phyloP scores from a whole-genome alignment of 768 basidiomycete species.

The Cantharellus anzutake region DNA sequence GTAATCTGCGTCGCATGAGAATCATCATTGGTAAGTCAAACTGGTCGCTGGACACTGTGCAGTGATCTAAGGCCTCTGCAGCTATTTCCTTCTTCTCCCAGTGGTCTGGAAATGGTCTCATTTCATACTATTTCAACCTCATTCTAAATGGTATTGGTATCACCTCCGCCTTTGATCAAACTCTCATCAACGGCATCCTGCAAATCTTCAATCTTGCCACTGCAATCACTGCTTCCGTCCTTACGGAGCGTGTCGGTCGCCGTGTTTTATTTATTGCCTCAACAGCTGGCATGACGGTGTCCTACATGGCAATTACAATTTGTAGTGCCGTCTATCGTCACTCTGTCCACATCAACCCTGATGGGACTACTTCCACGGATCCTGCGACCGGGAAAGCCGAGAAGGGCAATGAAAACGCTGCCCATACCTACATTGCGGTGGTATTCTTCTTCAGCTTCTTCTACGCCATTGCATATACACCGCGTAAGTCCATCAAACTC shows the following conservation, averaged over 20 bases:
- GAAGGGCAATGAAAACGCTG: conserved; percentile 1
- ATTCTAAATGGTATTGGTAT: conserved; percentile 6
- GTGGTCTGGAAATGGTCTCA: no score
- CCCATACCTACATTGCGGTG: conserved; percentile 4
- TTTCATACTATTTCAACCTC: neutral
- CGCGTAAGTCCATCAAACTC: no score
- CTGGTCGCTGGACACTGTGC: conserved; percentile 9
- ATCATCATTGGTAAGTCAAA: no score
- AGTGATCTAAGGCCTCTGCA: no score
- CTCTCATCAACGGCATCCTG: conserved; percentile 29
- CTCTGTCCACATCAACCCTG: neutral
- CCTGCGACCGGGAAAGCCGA: no score
- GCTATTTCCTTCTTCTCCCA: conserved; percentile 14
- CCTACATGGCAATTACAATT: conserved; percentile 1
- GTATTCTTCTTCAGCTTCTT: conserved; percentile 2
- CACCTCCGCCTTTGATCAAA: neutral
- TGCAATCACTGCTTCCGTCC: conserved; percentile 35
- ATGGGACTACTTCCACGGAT: neutral
- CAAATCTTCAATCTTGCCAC: conserved; percentile 50
- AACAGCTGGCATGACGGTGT: conserved; percentile 30
- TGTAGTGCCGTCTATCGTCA: conserved; percentile 2
- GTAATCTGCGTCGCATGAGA: conserved; percentile 28
- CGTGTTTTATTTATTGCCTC: conserved; percentile 39
- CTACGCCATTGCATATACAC: neutral
- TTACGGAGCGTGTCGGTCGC: conserved; percentile 26